A percentile compares a stretch with the other conserved stretches of the same genome.
Conservation (phyloP, 225 moss, liverwort and hornwort species). For the Marchantia polymorpha region DNA sequence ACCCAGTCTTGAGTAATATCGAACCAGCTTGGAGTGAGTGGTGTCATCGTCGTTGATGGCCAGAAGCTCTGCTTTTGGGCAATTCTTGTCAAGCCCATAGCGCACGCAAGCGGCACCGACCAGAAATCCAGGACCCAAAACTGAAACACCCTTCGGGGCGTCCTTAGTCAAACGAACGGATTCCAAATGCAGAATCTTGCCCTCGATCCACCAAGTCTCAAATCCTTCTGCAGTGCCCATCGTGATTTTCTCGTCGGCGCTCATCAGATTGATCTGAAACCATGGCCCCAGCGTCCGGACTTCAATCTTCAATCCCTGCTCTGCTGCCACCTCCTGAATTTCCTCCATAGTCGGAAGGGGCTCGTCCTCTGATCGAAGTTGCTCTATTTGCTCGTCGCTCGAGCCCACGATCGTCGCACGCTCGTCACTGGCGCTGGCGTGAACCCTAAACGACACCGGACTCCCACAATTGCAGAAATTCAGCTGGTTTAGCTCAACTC, state of each 20-base stretch:
- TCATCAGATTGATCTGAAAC: slow-evolving; percentile 60
- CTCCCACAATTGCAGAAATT: background rate
- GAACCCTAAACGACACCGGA: background rate
- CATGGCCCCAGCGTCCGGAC: slow-evolving; percentile 60
- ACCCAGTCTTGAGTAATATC: slow-evolving; percentile 74
- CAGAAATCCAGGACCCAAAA: slow-evolving; percentile 78
- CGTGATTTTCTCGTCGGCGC: slow-evolving; percentile 30
- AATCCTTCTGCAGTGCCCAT: slow-evolving; percentile 71
- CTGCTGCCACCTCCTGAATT: slow-evolving; percentile 60
- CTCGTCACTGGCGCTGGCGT: too few species aligned
- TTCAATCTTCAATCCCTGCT: slow-evolving; percentile 58
- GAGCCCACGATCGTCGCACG: background rate
- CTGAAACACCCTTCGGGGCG: slow-evolving; percentile 50
- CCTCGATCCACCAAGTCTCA: slow-evolving; percentile 67
- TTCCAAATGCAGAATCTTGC: slow-evolving; percentile 73
- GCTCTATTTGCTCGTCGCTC: background rate
- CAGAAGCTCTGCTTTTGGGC: slow-evolving; percentile 73
- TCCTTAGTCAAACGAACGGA: slow-evolving; percentile 62
- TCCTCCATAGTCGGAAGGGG: slow-evolving; percentile 73
- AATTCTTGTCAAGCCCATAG: slow-evolving; percentile 67
- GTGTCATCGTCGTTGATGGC: slow-evolving; percentile 76
- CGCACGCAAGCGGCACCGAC: slow-evolving; percentile 81
- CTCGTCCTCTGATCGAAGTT: background rate
- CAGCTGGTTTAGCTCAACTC: background rate
- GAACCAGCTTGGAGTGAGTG: slow-evolving; percentile 71